phyloP scores from a whole-genome alignment of 192 early-diverging fungal genomes.

The Mortierella hygrophila region DNA sequence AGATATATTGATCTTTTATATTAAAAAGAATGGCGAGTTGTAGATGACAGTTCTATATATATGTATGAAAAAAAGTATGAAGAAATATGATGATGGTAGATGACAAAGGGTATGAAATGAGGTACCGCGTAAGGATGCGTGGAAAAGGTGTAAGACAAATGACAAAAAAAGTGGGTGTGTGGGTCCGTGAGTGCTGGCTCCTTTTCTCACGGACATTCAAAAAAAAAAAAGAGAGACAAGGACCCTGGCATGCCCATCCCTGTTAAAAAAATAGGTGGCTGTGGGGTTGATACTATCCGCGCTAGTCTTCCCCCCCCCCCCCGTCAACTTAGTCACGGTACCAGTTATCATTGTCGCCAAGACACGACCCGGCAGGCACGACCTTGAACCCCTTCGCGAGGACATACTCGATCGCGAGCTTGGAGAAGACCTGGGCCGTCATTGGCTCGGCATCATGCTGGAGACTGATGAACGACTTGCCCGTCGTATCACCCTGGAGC shows the following conservation, averaged over 20 bases:
- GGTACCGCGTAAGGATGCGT: background rate
- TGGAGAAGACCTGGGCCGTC: constrained; percentile 57
- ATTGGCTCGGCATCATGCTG: constrained; percentile 57
- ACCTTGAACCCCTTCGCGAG: constrained; percentile 55
- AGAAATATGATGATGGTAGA: background rate
- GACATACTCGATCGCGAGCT: constrained; percentile 61
- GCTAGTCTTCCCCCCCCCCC: too few relatives aligned
- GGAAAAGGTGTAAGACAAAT: background rate
- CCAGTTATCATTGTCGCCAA: constrained; percentile 42
- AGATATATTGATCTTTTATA: background rate
- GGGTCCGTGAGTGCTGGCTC: background rate
- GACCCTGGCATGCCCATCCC: too few relatives aligned
- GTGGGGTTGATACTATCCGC: background rate
- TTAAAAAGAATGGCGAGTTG: background rate
- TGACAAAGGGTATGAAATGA: background rate
- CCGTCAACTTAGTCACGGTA: constrained; percentile 14
- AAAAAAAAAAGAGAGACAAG: background rate
- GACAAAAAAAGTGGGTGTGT: background rate
- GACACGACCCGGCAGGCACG: constrained; percentile 59
- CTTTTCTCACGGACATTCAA: background rate
- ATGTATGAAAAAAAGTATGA: background rate
- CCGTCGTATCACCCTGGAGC: background rate
- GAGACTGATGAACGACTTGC: constrained; percentile 45
- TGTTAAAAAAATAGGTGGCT: too few relatives aligned
- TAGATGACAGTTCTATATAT: background rate